Base-by-base conservation (phyloP, 495 filamentous ascomycete genomes). In the Bombardia bombarda region DNA sequence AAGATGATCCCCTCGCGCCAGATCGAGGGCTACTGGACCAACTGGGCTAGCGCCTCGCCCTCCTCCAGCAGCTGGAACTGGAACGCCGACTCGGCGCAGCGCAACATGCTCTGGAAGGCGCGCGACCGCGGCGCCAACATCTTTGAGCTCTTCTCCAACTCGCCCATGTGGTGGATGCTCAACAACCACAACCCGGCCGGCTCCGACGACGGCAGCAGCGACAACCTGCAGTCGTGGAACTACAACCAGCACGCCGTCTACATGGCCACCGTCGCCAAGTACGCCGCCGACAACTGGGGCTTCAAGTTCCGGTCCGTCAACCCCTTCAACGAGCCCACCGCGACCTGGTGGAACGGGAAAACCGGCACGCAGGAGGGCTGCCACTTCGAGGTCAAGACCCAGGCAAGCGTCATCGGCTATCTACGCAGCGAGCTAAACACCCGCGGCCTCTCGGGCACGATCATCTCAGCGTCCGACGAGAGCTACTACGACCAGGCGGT, bases 161-260 rank as follows among this genome's bases (percentile, higher is more conserved):
- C 58, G 8, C 63, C 63, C 9, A 57, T 63, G 54, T 67, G 63
- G 63, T 66, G 63, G 63, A 63, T 60, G 62, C 55, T 48, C 40
- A 50, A 42, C 32, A 66, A 66, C 43, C 57, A 66, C 47, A 66
- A 66, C 40, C 63, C 63, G 6, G 50, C 55, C 14, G 62, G 62
- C 5, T 53, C 57, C 18, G 49, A 61, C 32, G 41, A 51, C 35
- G 60, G 60, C 7, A 33, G 23, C 0, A 40, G 20, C 14, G 55
- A 65, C 35, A 66, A 67, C 39, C 42, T 67, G 23, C 63, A 67
- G 19, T 49, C 43, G 5, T 66, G 63, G 63, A 66, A 67, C 44
- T 55, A 58, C 33, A 34, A 59, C 6, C 40, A 55, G 6, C 61
- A 63, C 32, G 58, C 63, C 1, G 36, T 65, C 6, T 67, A 66